Base-by-base conservation (phyloP, 495 filamentous ascomycete species). In the Bathelium albidoporum region DNA sequence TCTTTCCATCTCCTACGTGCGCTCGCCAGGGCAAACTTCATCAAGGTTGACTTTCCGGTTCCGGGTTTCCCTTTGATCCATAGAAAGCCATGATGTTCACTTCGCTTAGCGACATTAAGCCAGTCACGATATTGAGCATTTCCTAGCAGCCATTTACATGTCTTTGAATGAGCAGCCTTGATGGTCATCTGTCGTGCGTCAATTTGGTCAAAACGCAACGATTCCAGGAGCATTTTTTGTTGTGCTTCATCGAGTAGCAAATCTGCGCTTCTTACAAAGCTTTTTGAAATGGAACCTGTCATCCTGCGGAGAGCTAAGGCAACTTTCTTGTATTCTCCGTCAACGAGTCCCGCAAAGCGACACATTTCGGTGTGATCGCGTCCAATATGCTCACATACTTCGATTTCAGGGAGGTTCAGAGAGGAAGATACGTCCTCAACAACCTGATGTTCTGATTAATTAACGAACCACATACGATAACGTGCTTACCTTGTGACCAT, bases 361-460 rank as follows among this genome's bases (percentile, higher is more conserved):
- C 76, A 79, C 72, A 79, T 77, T 3, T 75, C 74, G 64, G 72
- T 75, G 59, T 79, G 77, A 44, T 77, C 65, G 14, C 65, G 52
- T 2, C 41, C 62, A 45, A 77, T 76, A 29, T 73, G 71, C 20
- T 75, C 52, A 0, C 39, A 61, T 1, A 62, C 70, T 62, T 76
- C 74, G 36, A 65, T 58, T 4, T 12, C 49, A 29, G 61, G 66
- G 26, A 63, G 22, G 61, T 72, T 65, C 10, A 75, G 66, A 29
- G 43, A 68, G 2, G 75, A 78, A 5, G 75, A 74, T 1, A 34
- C 64, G 31, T 77, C 74, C 1, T 76, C 71, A 9, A 77, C 75
- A 1, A 73, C 74, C 74, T 77, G 31, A 26, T 22, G 58, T 58
- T 2, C n/a, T 41, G n/a, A 24, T 53, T 55, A 67, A 32, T 52